These are phyloP conservation scores for Phyllosticta citribraziliensis DNA, from an alignment of 2,329 filamentous ascomycete genomes.

Conservation along the genomic window DNA sequence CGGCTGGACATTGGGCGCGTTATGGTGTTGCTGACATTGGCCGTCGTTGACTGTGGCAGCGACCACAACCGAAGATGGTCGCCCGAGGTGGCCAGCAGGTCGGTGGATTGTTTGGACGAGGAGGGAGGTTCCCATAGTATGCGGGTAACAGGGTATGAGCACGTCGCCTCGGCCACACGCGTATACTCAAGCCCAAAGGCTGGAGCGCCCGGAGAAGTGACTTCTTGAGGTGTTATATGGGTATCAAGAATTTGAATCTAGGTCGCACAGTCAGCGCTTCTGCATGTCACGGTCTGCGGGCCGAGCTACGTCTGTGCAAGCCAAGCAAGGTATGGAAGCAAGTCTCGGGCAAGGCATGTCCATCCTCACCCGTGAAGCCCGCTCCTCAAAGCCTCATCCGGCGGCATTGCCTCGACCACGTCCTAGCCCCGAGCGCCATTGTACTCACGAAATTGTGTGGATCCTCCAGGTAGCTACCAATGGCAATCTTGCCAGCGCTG, in stretches of 20 bases:
- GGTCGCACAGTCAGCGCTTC: background rate
- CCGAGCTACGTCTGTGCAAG: background rate
- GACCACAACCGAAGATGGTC: slow-evolving; percentile 94
- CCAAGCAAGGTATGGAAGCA: background rate
- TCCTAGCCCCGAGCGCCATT: background rate
- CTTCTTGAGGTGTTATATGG: slow-evolving; percentile 59
- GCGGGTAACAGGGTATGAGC: slow-evolving; percentile 93
- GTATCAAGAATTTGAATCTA: slow-evolving; percentile 97
- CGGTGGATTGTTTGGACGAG: slow-evolving; percentile 87
- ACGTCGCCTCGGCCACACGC: slow-evolving; percentile 90
- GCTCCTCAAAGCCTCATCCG: background rate
- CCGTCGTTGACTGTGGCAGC: slow-evolving; percentile 48
- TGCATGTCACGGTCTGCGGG: background rate
- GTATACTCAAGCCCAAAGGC: slow-evolving; percentile 79
- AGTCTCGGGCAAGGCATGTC: background rate
- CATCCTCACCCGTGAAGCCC: background rate
- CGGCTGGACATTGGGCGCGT: slow-evolving; percentile 54
- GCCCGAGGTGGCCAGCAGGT: slow-evolving; percentile 87
- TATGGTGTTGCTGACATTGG: slow-evolving; percentile 59
- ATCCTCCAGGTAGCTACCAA: slow-evolving; percentile 95
- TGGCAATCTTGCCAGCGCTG: slow-evolving; percentile 81
- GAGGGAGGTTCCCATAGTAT: slow-evolving; percentile 94
- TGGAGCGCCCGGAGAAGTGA: slow-evolving; percentile 58
- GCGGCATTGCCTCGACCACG: background rate
- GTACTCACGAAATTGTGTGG: slow-evolving; percentile 85